These are phyloP conservation scores for Diplocarpon mali DNA, from an alignment of 2,329 filamentous ascomycete genomes.

Conservation along the genomic window DNA sequence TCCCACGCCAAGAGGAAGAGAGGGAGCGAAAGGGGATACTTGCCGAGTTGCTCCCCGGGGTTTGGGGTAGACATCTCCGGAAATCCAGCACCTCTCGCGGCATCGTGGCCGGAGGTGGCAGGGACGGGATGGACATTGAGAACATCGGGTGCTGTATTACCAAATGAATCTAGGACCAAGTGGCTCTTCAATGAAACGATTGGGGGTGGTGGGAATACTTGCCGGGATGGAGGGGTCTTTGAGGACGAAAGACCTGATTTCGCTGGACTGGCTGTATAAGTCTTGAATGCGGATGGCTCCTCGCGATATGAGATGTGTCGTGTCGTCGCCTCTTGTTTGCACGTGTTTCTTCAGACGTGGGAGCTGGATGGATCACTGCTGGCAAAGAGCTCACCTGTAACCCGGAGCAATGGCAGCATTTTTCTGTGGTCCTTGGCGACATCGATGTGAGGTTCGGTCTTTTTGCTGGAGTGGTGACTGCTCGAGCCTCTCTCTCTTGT, in stretches of 20 bases:
- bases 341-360: not conserved
- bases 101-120: not conserved
- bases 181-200: constrained; percentile 38
- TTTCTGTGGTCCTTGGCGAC: not conserved
- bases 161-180: constrained; percentile 51
- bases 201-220: constrained; percentile 43
- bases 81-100: not conserved
- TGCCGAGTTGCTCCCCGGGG: constrained; percentile 5
- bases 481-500: constrained; percentile 72
- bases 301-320: not conserved
- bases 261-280: not conserved
- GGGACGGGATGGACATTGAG: not conserved
- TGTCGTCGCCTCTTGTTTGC: not conserved
- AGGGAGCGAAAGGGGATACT: constrained; percentile 4
- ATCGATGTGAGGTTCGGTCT: not conserved
- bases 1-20: constrained; percentile 1
- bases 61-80: constrained; percentile 1
- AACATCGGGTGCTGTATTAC: constrained; percentile 24
- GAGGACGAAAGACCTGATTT: constrained; percentile 46
- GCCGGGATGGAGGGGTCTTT: constrained; percentile 72
- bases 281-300: not conserved
- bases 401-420: not conserved
- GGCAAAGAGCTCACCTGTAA: not conserved
- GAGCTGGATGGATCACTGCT: not conserved
- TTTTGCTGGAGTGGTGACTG: not conserved